Base-by-base conservation (phyloP, 2,329 filamentous ascomycete species). In the Penicillium sp. region DNA sequence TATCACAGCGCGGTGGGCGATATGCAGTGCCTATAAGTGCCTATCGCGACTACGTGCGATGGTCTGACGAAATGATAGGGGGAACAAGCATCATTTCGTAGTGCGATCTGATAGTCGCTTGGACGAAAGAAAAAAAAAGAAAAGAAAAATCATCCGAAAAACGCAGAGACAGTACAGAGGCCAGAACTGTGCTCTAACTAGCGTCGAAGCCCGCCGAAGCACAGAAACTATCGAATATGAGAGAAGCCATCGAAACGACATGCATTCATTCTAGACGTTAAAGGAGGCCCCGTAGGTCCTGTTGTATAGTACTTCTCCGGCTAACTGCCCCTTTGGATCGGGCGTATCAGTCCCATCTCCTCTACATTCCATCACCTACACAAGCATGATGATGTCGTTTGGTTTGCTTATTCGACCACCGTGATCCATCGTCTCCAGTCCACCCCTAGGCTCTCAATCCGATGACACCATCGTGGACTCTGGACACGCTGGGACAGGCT, bases 381-480 rank as follows among this genome's bases (percentile, higher is more conserved):
- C 30, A 33, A 33, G 30, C 30, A 33, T 11, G 30, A 33, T 33
- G 30, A 33, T 37, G 35, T 37, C 35, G 1, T 25, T 22, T 16
- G 10, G 5, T 52, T 38, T 52, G 30, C 26, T 54, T 43, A 40
- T 54, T 46, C 26, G 4, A 30, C 8, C 3, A 19, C 2, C 33
- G 30, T 43, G 16, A 22, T 56, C 19, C 19, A 19, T 42, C 14
- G 38, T 33, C 30, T n/a, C 33, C 22, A 19, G 16, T 11, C 19
- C 16, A 37, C 30, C 26, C 19, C 37, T 40, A 8, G 2, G 25
- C 22, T 25, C 40, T 45, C 37, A 38, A 38, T 57, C 33, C 45
- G 33, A 63, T 66, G 62, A 68, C 67, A 64, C 55, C 60, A 62
- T 64, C 51, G 58, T 54, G 52, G 28, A 35, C 30, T n/a, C 52